Evolutionary conservation across 2,329 filamentous ascomycete species (phyloP), one percentile per base, ranked within the genome.

Genomic region (Hypoxylon sp.): DNA sequence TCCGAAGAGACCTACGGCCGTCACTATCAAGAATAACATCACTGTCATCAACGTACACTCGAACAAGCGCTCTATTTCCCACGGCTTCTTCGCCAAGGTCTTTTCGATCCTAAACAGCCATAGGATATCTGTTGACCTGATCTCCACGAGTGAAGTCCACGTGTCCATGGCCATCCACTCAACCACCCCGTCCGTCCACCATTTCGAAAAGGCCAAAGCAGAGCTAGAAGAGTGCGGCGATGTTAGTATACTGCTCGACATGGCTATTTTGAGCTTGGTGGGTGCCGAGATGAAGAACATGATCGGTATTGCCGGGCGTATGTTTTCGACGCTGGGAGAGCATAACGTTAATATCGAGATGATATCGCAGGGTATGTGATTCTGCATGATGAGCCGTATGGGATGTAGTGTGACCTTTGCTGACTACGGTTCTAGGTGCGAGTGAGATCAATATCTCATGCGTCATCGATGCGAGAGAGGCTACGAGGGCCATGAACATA

Each of bases 381-480:
- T 5, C 1, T 16, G 5, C 12, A 28, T n/a, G 26, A 22, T 12
- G 30, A 1, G 1, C 40, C 24, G 12, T 20, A 2, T 52, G 42
- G 11, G 11, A 1, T 36, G 4, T 33, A 54, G 32, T 32, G 30
- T 49, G 33, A 9, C 9, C 45, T 18, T 55, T 48, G 0, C 62
- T 67, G 48, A 71, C 40, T 14, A 32, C 7, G 4, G 6, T 24
- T 65, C 38, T 71, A 97, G 93, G 94, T 74, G 96, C 96, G 24
- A 97, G 94, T 77, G 96, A 99, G 83, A 99, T 99, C 80, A 99
- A 98, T 79, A 99, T 99, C 65, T 97, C 93, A 9, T 99, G 96
- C 76, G 96, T 99, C 46, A 97, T 99, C 77, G 93, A 96, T 74
- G 93, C 93, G 71, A 85, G 90, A 70, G 93, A 98, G 76, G 94